phyloP scores from a whole-genome alignment of 192 early-diverging fungal genomes.

The Dissophora globulifera region DNA sequence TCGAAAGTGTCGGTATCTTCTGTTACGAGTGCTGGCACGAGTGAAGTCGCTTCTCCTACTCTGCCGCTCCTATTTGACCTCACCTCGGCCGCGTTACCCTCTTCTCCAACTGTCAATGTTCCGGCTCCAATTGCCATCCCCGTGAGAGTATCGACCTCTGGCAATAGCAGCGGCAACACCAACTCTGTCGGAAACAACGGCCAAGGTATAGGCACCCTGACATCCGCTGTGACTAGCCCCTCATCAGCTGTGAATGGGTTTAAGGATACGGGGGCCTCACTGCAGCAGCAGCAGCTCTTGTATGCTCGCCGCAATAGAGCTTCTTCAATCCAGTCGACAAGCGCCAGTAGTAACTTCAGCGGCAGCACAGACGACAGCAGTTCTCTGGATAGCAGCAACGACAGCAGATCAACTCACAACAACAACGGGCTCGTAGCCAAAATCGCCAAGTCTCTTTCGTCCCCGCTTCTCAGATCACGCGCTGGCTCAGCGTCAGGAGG shows the following conservation, averaged over 20 bases:
- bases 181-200: no score
- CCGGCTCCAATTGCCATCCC: background rate
- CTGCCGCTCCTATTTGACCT: slow-evolving; percentile 35
- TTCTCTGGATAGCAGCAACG: background rate
- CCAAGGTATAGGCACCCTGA: no score
- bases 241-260: no score
- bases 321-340: background rate
- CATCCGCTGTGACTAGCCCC: no score
- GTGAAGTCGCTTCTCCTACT: slow-evolving; percentile 5
- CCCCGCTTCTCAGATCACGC: slow-evolving; percentile 20
- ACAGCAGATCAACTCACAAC: background rate
- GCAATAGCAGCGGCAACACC: background rate
- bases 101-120: background rate
- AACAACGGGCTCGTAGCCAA: slow-evolving; percentile 29
- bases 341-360: background rate
- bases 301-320: no score
- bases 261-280: no score
- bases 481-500: background rate
- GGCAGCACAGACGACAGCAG: background rate
- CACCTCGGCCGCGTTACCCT: slow-evolving; percentile 25
- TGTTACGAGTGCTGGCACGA: background rate
- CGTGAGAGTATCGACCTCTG: background rate
- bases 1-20: no score
- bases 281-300: no score
- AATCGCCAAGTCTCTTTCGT: slow-evolving; percentile 37